Conservation (phyloP, 2,329 filamentous ascomycete genomes). For the Aschersonia sp. region DNA sequence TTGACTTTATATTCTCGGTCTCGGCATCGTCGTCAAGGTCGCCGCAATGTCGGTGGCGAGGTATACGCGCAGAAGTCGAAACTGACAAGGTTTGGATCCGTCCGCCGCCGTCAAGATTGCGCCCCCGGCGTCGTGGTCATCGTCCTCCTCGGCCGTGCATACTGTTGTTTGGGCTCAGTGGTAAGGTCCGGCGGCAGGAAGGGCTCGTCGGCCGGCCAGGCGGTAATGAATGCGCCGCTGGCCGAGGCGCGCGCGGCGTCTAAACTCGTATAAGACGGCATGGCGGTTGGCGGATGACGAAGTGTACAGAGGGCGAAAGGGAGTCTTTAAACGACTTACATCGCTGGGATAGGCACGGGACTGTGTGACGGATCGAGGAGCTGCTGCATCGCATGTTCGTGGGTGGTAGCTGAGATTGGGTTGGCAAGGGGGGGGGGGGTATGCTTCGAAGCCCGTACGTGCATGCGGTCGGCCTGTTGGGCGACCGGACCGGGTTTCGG, state of each 20-base stretch:
- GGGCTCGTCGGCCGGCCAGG: slow-evolving; percentile 14
- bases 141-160: no score
- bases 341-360: no score
- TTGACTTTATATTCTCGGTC: no score
- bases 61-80: no score
- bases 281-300: not conserved
- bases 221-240: slow-evolving; percentile 12
- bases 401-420: not conserved
- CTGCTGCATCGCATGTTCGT: not conserved
- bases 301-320: not conserved
- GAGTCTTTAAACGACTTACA: not conserved
- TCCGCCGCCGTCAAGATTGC: no score
- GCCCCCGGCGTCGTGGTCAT: no score
- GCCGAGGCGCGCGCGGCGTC: slow-evolving; percentile 10
- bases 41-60: no score
- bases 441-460: not conserved
- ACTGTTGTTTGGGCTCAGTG: no score
- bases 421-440: not conserved
- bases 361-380: no score
- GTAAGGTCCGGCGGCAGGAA: slow-evolving; percentile 4
- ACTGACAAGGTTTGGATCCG: no score
- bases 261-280: slow-evolving; percentile 9
- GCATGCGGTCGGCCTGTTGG: not conserved
- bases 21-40: no score
- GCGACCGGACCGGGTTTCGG: no score